Conservation (phyloP, 371 early-diverging fungal species). For the Circinella umbellata region DNA sequence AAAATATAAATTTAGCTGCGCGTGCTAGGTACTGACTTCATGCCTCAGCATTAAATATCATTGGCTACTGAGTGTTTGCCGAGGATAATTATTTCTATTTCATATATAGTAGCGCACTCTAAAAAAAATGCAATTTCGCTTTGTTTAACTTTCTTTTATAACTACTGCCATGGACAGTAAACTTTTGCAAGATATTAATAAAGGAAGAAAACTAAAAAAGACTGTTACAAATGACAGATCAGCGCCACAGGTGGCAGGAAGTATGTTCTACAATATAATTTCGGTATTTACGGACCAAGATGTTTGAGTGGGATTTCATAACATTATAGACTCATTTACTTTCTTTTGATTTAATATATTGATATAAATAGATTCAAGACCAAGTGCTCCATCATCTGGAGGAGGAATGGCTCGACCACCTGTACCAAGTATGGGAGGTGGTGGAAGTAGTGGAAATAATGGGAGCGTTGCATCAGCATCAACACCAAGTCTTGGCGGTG, state of each 20-base stretch:
- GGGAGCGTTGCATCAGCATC: slow-evolving; percentile 9
- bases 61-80: too few relatives aligned
- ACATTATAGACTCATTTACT: too few relatives aligned
- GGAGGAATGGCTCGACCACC: slow-evolving; percentile 42
- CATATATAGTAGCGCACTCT: too few relatives aligned
- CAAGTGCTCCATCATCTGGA: slow-evolving; percentile 22
- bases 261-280: background rate
- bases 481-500: slow-evolving; percentile 31
- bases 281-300: background rate
- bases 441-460: background rate
- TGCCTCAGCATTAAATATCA: too few relatives aligned
- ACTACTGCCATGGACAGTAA: slow-evolving; percentile 44
- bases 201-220: slow-evolving; percentile 76
- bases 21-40: too few relatives aligned
- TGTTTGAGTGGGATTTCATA: background rate
- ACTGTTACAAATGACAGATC: slow-evolving; percentile 84
- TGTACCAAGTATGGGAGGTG: slow-evolving; percentile 25
- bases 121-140: too few relatives aligned
- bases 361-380: slow-evolving; percentile 16
- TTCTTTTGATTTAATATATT: background rate
- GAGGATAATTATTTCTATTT: too few relatives aligned
- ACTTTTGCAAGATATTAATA: slow-evolving; percentile 76
- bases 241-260: slow-evolving; percentile 61
- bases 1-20: too few relatives aligned
- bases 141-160: too few relatives aligned